Evolutionary conservation across 2,329 filamentous ascomycete species (phyloP).

Genomic region (Pseudogymnoascus sp.): DNA sequence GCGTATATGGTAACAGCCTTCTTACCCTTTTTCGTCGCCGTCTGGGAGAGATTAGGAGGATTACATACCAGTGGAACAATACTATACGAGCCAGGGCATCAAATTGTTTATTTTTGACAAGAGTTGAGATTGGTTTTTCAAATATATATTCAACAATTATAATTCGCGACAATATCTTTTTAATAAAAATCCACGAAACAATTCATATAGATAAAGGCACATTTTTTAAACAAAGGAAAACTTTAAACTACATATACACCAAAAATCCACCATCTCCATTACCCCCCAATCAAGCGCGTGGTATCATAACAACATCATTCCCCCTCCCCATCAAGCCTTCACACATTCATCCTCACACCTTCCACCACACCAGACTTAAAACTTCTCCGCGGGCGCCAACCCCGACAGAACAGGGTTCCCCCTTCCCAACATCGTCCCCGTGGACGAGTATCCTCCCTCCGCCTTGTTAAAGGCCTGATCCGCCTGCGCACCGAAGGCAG

Average conservation of each 20-base stretch:
- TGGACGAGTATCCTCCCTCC: neutral
- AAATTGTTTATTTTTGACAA: too few relatives aligned
- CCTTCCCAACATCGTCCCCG: neutral
- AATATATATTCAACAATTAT: neutral
- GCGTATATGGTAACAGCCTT: too few relatives aligned
- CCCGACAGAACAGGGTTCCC: neutral
- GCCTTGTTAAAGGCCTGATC: neutral
- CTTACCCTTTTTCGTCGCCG: too few relatives aligned
- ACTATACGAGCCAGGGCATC: too few relatives aligned
- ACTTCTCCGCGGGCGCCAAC: neutral
- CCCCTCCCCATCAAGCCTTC: too few relatives aligned
- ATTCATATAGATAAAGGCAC: neutral
- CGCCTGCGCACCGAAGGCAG: neutral
- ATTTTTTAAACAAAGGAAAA: neutral
- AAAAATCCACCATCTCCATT: neutral
- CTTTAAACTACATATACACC: neutral
- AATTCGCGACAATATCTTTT: neutral
- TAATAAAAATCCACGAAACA: neutral
- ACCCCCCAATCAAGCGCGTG: neutral
- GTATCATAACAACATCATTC: neutral
- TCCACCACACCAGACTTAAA: neutral
- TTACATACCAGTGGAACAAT: too few relatives aligned
- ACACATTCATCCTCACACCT: neutral
- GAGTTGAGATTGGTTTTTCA: neutral
- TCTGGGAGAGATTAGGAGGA: too few relatives aligned